Percentiles rank a stretch among this genome's conserved stretches.
Conservation (phyloP, 352 stramenopile species). For the Pythium apleroticum region DNA sequence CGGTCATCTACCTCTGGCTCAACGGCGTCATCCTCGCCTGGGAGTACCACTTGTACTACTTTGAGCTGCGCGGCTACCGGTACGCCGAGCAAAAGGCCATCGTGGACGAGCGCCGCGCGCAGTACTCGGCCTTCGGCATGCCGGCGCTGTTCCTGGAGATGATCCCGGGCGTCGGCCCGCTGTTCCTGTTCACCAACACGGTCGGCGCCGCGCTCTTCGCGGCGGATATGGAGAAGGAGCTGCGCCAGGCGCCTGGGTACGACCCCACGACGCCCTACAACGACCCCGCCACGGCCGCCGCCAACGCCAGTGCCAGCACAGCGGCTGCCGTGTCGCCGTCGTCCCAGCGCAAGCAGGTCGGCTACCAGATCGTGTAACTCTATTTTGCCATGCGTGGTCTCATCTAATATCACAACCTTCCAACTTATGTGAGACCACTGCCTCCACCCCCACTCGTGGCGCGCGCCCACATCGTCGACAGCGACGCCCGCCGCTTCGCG, state of each 20-base stretch:
- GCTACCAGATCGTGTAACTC: conserved; percentile 8
- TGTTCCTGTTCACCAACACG: conserved; percentile 77
- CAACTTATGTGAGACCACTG: not conserved
- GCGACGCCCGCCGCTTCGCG: not conserved
- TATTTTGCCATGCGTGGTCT: not conserved
- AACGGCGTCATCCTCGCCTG: conserved; percentile 69
- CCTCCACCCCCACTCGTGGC: not conserved
- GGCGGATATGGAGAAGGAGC: conserved; percentile 57
- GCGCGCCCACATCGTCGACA: conserved; percentile 6
- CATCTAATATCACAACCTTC: not conserved
- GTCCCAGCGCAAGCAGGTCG: not conserved
- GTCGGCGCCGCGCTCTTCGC: conserved; percentile 67
- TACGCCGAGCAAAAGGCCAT: conserved; percentile 60
- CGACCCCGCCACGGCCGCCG: not conserved
- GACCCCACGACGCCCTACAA: not conserved
- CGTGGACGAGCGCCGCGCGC: conserved; percentile 41
- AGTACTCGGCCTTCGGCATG: conserved; percentile 74
- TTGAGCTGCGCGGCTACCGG: conserved; percentile 63
- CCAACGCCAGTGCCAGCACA: not conserved
- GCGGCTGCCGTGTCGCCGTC: not conserved
- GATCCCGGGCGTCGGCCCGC: conserved; percentile 56
- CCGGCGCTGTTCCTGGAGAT: conserved; percentile 74
- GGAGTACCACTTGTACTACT: conserved; percentile 78
- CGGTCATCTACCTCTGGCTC: conserved; percentile 61
- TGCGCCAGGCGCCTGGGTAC: conserved; percentile 11